These are phyloP conservation scores for Eucalyptus caleyi DNA, from an alignment of 345 rosid genomes.

Conservation along the genomic window DNA sequence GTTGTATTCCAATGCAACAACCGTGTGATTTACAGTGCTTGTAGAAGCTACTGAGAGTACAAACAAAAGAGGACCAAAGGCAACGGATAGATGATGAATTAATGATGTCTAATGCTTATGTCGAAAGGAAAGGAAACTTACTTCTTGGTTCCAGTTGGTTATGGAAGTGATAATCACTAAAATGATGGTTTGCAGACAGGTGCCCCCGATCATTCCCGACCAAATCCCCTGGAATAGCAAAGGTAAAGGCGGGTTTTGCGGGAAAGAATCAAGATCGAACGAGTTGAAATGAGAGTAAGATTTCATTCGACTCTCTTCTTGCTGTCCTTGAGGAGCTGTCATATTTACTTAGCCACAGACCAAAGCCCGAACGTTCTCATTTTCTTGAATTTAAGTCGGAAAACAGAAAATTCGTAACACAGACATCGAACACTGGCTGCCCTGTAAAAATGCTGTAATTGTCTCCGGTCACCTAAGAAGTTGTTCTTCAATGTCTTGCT, in stretches of 20 bases:
- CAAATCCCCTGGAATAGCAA: constrained; percentile 59
- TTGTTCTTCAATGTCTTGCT: not conserved
- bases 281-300: not conserved
- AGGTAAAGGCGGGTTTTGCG: not conserved
- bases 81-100: not conserved
- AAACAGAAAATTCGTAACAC: not conserved
- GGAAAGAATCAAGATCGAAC: not conserved
- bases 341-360: not conserved
- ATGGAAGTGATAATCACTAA: constrained; percentile 41
- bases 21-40: not conserved
- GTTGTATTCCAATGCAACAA: not conserved
- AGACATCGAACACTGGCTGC: not conserved
- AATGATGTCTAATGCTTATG: not conserved
- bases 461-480: not conserved
- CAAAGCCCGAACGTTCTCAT: not conserved
- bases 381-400: not conserved
- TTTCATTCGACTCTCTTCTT: not conserved
- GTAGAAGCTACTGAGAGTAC: not conserved
- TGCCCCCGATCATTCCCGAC: constrained; percentile 90
- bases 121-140: not conserved
- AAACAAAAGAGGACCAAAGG: not conserved
- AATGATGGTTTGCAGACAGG: constrained; percentile 54
- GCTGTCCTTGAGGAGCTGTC: not conserved
- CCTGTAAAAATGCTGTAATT: not conserved
- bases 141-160: constrained; percentile 77